Evolutionary conservation across 345 rosid genomes (phyloP).

Genomic region (Streptanthus diversifolius): DNA sequence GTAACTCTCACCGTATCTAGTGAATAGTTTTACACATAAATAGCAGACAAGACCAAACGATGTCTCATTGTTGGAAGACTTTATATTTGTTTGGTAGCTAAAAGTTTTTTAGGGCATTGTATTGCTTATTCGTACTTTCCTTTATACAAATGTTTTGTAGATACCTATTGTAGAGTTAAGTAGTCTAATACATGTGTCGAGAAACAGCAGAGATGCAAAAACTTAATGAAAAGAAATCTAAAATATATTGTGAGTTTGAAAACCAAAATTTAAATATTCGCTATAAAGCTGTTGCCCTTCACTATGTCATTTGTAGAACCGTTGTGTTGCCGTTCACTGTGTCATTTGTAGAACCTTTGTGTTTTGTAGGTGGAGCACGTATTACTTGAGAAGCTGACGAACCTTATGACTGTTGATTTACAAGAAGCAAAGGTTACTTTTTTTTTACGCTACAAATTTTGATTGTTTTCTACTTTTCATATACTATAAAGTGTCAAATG

Average conservation of each 20-base stretch:
- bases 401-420: slow-evolving; percentile 61
- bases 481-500: background rate
- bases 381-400: slow-evolving; percentile 58
- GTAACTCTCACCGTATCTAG: slow-evolving; percentile 38
- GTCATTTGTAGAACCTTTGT: background rate
- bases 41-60: background rate
- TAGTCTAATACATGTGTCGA: background rate
- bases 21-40: background rate
- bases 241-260: background rate
- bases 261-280: background rate
- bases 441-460: background rate
- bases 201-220: background rate
- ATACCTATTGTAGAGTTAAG: background rate
- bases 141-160: background rate
- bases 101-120: background rate
- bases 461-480: background rate
- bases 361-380: slow-evolving; percentile 71
- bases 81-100: background rate
- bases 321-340: background rate
- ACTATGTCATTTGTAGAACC: background rate
- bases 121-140: background rate
- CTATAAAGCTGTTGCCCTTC: background rate
- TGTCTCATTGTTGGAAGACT: background rate
- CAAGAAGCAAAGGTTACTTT: slow-evolving; percentile 63
- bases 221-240: background rate